Conservation (phyloP, 2,329 filamentous ascomycete genomes). For the Colletotrichum cordylinicola region DNA sequence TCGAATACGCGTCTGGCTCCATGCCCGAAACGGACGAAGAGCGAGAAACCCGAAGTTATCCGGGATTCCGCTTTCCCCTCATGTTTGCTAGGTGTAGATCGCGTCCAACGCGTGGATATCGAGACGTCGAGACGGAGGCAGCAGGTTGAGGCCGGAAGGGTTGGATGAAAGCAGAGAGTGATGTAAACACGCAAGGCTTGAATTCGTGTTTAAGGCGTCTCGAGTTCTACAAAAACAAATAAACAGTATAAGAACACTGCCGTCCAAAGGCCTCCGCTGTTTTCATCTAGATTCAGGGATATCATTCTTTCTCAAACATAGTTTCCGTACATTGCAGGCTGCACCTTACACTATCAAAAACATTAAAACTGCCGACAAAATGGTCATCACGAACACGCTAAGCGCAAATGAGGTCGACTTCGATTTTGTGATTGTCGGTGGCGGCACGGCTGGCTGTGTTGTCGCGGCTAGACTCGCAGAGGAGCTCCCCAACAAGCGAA, state of each 20-base stretch:
- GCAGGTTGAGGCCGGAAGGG: background rate
- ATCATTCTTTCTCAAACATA: background rate
- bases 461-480: background rate
- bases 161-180: background rate
- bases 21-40: background rate
- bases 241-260: background rate
- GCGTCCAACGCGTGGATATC: accelerated
- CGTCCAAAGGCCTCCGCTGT: too few relatives aligned
- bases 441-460: background rate
- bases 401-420: background rate
- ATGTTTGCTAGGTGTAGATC: background rate
- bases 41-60: background rate
- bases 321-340: background rate
- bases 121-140: background rate
- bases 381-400: background rate
- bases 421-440: background rate
- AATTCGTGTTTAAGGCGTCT: background rate
- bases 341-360: background rate
- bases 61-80: accelerated
- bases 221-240: background rate
- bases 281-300: too few relatives aligned
- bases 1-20: background rate
- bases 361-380: background rate
- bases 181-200: background rate
- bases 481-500: background rate